Evolutionary conservation across 495 filamentous ascomycete genomes (phyloP), one percentile per base, ranked within the genome.

Genomic region (Bathelium albidoporum): DNA sequence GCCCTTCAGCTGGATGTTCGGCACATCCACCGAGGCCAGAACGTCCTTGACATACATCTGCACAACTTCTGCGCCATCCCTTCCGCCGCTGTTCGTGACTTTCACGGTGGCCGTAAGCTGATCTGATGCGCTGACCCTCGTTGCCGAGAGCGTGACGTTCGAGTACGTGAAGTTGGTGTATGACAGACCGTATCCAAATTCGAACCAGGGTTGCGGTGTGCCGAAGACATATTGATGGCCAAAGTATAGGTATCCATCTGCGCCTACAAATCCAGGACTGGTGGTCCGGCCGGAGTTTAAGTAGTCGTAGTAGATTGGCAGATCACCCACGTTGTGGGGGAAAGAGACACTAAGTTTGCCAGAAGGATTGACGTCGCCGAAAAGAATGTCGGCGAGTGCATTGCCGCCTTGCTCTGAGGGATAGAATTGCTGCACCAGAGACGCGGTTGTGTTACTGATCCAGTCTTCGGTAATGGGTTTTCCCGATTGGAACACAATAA

Each of bases 121-220:
- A 77, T 73, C 72, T 1, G 34, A 72, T 24, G 76, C 70, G 29
- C 89, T 73, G 0, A 81, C 78, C 12, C 64, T 64, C 0, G 85
- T 59, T 64, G 68, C 64, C 71, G 79, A 72, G 58, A 87, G 77
- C 0, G 75, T 78, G 20, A 89, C 81, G 24, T 83, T 75, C 14
- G 83, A 83, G 70, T 89, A 90, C 32, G 78, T 73, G 71, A 95
- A 95, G 4, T 79, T 85, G 0, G 90, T 89, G 73, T 94, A 95
- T 0, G 87, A 89, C 11, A 67, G 62, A 0, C 87, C 87, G 66
- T 84, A 85, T 16, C 87, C 87, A 68, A 89, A 90, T 58, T 82
- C 81, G 58, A 66, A 66, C 63, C 59, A 62, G 26, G 64, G 49
- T 24, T 62, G 39, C 20, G 66, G 63, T 14, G 49, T 66, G 64